Percentiles rank a stretch among this genome's conserved stretches.
These are phyloP conservation scores for Suhomyces coccinellae DNA, from an alignment of 1,139 yeast species.

Conservation along the genomic window DNA sequence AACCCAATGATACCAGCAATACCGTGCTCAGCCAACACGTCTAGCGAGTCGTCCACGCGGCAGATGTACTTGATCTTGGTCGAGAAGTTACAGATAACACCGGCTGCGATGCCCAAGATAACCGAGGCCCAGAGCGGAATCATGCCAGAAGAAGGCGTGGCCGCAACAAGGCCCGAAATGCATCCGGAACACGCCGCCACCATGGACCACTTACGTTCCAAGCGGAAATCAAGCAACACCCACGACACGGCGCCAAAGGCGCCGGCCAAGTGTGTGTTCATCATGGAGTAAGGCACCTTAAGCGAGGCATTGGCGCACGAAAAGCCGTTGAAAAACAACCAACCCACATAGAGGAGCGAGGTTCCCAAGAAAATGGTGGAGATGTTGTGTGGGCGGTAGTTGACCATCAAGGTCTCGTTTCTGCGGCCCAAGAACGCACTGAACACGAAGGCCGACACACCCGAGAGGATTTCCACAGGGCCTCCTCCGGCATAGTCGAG, in stretches of 20 bases:
- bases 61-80: conserved; percentile 83
- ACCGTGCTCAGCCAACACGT: conserved; percentile 97
- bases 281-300: conserved; percentile 77
- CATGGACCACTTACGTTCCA: conserved; percentile 89
- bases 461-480: conserved; percentile 90
- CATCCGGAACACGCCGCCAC: conserved; percentile 95
- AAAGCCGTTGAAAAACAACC: conserved; percentile 89
- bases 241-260: conserved; percentile 90
- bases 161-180: conserved; percentile 93
- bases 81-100: conserved; percentile 83
- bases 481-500: conserved; percentile 98
- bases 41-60: conserved; percentile 88
- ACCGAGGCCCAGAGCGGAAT: conserved; percentile 93
- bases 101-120: conserved; percentile 77
- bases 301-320: conserved; percentile 66
- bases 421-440: conserved; percentile 82
- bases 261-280: conserved; percentile 90
- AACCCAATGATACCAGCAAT: conserved; percentile 91
- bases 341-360: conserved; percentile 64
- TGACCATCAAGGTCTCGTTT: conserved; percentile 78
- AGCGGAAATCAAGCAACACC: conserved; percentile 85
- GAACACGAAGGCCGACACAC: conserved; percentile 86
- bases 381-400: conserved; percentile 93
- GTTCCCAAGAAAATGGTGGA: conserved; percentile 84
- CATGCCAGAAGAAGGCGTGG: conserved; percentile 91